Conservation (phyloP, 768 basidiomycete species). For the Phlegmacium glaucopus region DNA sequence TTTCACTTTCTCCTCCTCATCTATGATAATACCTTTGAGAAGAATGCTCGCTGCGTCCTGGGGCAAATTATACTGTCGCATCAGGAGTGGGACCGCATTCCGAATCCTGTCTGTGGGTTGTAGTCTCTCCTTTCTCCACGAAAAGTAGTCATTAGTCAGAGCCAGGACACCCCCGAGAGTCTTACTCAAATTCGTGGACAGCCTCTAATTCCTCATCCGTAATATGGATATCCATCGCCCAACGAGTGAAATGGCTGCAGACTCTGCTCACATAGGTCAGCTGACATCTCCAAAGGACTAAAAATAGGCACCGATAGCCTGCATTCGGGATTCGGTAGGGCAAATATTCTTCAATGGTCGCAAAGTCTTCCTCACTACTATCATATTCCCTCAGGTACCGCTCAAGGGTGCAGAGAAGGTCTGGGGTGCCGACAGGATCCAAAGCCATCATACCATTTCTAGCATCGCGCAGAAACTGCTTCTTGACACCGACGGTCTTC, state of each 20-base stretch:
- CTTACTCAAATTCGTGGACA: constrained; percentile 13
- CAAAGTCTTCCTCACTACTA: constrained; percentile 10
- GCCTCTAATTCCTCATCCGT: constrained; percentile 6
- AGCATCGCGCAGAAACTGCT: constrained; percentile 11
- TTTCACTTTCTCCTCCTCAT: constrained; percentile 17
- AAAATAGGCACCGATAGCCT: constrained; percentile 14
- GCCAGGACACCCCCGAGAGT: constrained; percentile 16
- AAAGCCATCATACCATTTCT: constrained; percentile 14
- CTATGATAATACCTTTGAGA: constrained; percentile 18
- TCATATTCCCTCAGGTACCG: constrained; percentile 12
- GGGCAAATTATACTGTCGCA: constrained; percentile 16
- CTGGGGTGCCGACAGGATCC: constrained; percentile 11
- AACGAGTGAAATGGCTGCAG: constrained; percentile 15
- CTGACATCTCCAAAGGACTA: background rate
- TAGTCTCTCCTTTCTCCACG: constrained; percentile 22
- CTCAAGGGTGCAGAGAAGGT: constrained; percentile 10
- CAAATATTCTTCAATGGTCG: constrained; percentile 19
- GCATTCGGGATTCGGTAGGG: constrained; percentile 18
- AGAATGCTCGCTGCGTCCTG: constrained; percentile 11
- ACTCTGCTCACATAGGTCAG: constrained; percentile 1
- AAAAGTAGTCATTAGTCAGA: constrained; percentile 23
- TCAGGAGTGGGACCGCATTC: constrained; percentile 19
- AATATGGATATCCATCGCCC: constrained; percentile 16
- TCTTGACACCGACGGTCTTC: constrained; percentile 13
- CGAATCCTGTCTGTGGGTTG: constrained; percentile 17